Percentiles rank a stretch among this genome's conserved stretches.
Evolutionary conservation across 495 filamentous ascomycete species (phyloP).

Genomic region (Trichoderma reesei): DNA sequence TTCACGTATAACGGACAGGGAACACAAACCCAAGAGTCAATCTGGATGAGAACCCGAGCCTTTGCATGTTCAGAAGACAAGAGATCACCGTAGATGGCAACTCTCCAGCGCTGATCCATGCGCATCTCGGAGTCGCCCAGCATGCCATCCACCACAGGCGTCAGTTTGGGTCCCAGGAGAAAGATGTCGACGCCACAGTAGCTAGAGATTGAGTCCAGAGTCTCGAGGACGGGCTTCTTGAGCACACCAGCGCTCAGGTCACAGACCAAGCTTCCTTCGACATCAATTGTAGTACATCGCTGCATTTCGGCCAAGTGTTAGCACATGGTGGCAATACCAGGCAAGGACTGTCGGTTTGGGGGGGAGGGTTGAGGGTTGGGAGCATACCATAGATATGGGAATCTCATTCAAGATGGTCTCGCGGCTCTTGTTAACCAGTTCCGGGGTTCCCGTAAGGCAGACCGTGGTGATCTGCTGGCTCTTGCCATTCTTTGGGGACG

Average conservation of each 20-base stretch:
- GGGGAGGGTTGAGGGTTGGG: too few relatives aligned
- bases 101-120: conserved; percentile 70
- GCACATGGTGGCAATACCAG: conserved; percentile 5
- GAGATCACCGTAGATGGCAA: conserved; percentile 90
- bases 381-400: conserved; percentile 73
- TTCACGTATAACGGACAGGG: neutral
- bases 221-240: conserved; percentile 58
- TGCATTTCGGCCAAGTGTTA: conserved; percentile 29
- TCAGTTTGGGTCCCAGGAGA: conserved; percentile 71
- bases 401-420: conserved; percentile 78
- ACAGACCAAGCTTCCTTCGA: conserved; percentile 80
- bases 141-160: conserved; percentile 52
- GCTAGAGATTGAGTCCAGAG: conserved; percentile 70
- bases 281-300: conserved; percentile 85
- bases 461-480: conserved; percentile 81
- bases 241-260: conserved; percentile 59
- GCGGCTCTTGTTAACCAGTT: conserved; percentile 74
- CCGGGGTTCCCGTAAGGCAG: conserved; percentile 73
- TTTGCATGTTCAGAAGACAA: conserved; percentile 95
- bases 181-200: conserved; percentile 96
- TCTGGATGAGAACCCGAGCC: conserved; percentile 89
- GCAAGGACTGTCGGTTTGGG: neutral
- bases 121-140: conserved; percentile 43
- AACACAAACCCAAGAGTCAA: conserved; percentile 80
- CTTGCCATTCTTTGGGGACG: conserved; percentile 64